Base-by-base conservation (phyloP, 1,284 basidiomycete species). In the Microbotryum intermedium region DNA sequence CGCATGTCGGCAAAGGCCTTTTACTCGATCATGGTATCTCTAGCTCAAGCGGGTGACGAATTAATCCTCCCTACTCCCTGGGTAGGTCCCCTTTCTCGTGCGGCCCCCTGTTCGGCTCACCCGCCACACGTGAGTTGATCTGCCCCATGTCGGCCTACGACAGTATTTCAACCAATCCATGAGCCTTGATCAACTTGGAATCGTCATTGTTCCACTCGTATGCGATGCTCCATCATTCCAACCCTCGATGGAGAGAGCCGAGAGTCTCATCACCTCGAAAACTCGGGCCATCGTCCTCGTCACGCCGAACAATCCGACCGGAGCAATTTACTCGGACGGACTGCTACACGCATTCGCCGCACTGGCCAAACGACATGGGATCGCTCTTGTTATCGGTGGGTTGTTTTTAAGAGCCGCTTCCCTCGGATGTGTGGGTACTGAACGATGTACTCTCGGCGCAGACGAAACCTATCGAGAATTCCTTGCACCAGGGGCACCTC, bases 401-500 rank as follows among this genome's bases (percentile, higher is more conserved):
- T 71, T 70, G 49, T 62, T 34, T 28, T 25, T 23, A 4, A 47
- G 21, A 47, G 21, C 20, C 9, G 2, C 13, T 26, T 48, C 23
- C 8, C 23, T 26, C 46, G 0, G 16, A 5, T 8, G 7, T 23
- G 21, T n/a, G 13, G n/a, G 7, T 6, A 21, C 46, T 48, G 46
- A 23, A 10, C 46, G 49, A 6, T 16, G 13, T 2, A 28, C 28
- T n/a, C 47, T 42, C 20, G 23, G 21, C 5, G 45, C 55, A 25
- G 88, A 91, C 73, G 87, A 90, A 74, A 90, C 89, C 0, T 93
- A 94, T 74, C 82, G 88, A 21, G 89, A 93, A 70, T 91, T 93
- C 70, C 78, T 90, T 49, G 74, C 79, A 18, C 74, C 34, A 16
- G 26, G 65, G n/a, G 57, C 74, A 28, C 26, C 61, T 58, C 3